Evolutionary conservation across 148 eudicot species (phyloP), one percentile per base, ranked within the genome.

Genomic region (Talinum fruticosum): DNA sequence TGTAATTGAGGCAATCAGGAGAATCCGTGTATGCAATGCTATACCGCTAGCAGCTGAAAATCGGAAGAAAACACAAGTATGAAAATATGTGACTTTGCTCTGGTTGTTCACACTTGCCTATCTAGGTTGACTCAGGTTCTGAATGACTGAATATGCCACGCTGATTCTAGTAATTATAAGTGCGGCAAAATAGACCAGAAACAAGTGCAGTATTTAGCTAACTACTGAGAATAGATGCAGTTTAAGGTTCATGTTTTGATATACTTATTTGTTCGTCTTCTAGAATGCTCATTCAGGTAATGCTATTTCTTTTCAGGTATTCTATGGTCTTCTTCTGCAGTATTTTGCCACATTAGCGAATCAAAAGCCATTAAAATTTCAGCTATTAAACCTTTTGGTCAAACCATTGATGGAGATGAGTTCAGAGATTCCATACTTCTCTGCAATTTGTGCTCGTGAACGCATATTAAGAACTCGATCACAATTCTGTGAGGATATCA

Each of bases 361-460:
- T 80, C 83, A 85, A 82, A 90, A 84, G 82, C 99, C 97, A 73
- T 79, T 90, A 69, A 91, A 93, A 64, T 89, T 89, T 76, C 86
- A 88, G 78, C 84, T 90, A 23, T 83, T 96, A 62, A 91, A 93
- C 86, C 51, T 88, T 84, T 88, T 96, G 51, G 91, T 91, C 69
- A 91, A 96, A 85, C 99, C 98, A 54, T 79, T 96, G 83, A 86
- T 93, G 90, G 97, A 93, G 85, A 88, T 96, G 82, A 96, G 97
- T 83, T 28, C 82, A 35, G 90, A 93, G 87, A 86, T 91, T 51
- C 99, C 99, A 41, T 93, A 87, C 79, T 96, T 89, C 80, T 89
- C 98, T 29, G 99, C 98, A 66, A 93, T 90, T 69, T 96, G 99
- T 82, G 99, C 99, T 78, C 98, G 98, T 80, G 92, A 91, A 84